These are phyloP conservation scores for Boletellus ananas DNA, from an alignment of 768 basidiomycete species.

Conservation along the genomic window DNA sequence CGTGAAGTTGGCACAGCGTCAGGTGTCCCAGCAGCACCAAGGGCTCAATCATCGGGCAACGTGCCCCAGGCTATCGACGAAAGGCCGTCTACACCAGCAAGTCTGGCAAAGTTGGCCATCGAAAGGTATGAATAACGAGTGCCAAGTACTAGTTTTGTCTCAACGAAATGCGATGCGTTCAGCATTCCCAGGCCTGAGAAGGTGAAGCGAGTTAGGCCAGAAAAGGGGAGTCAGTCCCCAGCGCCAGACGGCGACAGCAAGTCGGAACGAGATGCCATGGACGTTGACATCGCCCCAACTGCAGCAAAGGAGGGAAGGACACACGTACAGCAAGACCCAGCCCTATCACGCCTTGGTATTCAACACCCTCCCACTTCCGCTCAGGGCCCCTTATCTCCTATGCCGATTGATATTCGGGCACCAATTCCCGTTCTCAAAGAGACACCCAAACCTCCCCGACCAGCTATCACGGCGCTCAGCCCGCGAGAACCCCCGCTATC, in stretches of 20 bases:
- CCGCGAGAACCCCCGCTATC: slow-evolving; percentile 37
- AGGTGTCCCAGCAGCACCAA: slow-evolving; percentile 44
- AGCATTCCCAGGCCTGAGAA: slow-evolving; percentile 81
- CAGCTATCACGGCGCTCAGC: slow-evolving; percentile 13
- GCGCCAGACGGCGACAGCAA: slow-evolving; percentile 30
- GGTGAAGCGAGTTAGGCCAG: slow-evolving; percentile 53
- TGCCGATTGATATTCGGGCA: slow-evolving; percentile 15
- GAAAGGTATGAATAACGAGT: slow-evolving; percentile 49
- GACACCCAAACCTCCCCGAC: slow-evolving; percentile 16
- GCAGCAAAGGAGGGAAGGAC: slow-evolving; percentile 26
- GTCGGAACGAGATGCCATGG: slow-evolving; percentile 33
- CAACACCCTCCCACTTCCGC: slow-evolving; percentile 10
- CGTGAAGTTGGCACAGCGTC: slow-evolving; percentile 30
- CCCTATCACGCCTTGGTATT: slow-evolving; percentile 19
- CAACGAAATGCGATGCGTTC: slow-evolving; percentile 6
- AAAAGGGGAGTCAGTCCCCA: slow-evolving; percentile 37
- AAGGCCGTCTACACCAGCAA: slow-evolving; percentile 29
- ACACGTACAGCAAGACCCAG: slow-evolving; percentile 18
- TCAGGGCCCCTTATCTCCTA: slow-evolving; percentile 14
- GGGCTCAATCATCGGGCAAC: slow-evolving; percentile 45
- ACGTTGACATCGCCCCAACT: slow-evolving; percentile 27
- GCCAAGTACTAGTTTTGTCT: background rate
- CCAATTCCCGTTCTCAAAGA: slow-evolving; percentile 17
- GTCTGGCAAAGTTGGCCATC: slow-evolving; percentile 54
- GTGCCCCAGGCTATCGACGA: slow-evolving; percentile 24